A percentile compares a stretch with the other conserved stretches of the same genome.
phyloP scores from a whole-genome alignment of 129 eudicot species.

The Apium graveolens region DNA sequence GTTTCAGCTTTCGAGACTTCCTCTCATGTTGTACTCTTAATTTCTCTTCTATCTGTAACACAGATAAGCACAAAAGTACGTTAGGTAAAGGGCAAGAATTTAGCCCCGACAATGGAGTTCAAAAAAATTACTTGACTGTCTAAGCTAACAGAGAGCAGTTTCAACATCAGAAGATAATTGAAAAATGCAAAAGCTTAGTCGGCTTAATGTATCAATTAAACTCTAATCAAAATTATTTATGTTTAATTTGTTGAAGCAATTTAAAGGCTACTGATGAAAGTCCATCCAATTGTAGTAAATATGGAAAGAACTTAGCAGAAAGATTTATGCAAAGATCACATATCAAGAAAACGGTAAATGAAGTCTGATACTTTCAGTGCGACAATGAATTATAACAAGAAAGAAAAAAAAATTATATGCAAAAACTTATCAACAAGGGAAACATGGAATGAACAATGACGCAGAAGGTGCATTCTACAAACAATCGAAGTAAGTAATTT shows the following conservation, averaged over 20 bases:
- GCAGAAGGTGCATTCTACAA: not conserved
- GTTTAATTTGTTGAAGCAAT: not conserved
- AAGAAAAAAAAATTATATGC: not conserved
- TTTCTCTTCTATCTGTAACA: constrained; percentile 77
- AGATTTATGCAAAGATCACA: not conserved
- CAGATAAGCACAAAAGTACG: not conserved
- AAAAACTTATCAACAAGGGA: not conserved
- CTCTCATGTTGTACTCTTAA: constrained; percentile 78
- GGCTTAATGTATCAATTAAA: not conserved
- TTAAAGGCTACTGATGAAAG: not conserved
- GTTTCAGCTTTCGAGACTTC: constrained; percentile 55
- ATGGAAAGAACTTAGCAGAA: not conserved
- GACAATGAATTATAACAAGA: not conserved
- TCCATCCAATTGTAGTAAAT: not conserved
- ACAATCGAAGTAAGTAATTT: not conserved
- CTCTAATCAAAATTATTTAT: not conserved
- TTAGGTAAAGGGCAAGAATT: not conserved
- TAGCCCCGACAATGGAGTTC: not conserved
- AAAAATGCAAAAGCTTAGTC: not conserved
- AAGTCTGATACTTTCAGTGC: not conserved
- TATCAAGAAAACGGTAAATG: not conserved
- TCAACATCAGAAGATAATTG: not conserved
- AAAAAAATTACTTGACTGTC: not conserved
- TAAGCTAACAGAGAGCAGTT: not conserved
- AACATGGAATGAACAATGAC: not conserved